Conservation (phyloP, 805 yeast genomes). For the Nadsonia fulvescens region DNA sequence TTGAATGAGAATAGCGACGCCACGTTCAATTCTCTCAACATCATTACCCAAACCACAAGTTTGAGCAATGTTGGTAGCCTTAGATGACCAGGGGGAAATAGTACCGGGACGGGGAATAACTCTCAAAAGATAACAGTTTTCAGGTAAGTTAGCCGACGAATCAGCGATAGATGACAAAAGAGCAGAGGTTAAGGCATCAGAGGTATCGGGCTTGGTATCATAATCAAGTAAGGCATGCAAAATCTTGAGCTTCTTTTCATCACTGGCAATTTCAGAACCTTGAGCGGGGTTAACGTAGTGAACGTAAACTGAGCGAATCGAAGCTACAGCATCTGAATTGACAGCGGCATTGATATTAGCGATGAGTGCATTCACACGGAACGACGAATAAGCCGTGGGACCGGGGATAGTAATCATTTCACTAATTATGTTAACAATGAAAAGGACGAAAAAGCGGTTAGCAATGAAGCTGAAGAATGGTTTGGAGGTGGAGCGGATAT, state of each 20-base stretch:
- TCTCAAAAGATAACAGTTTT: constrained; percentile 39
- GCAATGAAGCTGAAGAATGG: too few species aligned
- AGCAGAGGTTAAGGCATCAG: constrained; percentile 26
- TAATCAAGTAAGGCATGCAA: constrained; percentile 52
- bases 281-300: constrained; percentile 56
- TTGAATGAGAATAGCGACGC: constrained; percentile 54
- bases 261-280: constrained; percentile 15
- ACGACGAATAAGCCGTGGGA: constrained; percentile 74
- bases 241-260: constrained; percentile 18
- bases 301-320: constrained; percentile 55
- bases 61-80: constrained; percentile 85
- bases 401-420: constrained; percentile 48
- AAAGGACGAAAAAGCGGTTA: too few species aligned
- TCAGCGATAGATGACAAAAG: constrained; percentile 23
- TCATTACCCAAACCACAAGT: constrained; percentile 65
- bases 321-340: constrained; percentile 45
- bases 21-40: constrained; percentile 81
- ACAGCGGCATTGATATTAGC: constrained; percentile 57
- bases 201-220: constrained; percentile 43
- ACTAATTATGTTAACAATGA: too few species aligned
- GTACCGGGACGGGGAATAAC: constrained; percentile 89
- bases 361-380: constrained; percentile 59
- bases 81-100: constrained; percentile 97
- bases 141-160: constrained; percentile 15
- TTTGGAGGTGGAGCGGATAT: too few species aligned